phyloP scores from a whole-genome alignment of 2,329 filamentous ascomycete genomes.

The Arthroderma uncinatum region DNA sequence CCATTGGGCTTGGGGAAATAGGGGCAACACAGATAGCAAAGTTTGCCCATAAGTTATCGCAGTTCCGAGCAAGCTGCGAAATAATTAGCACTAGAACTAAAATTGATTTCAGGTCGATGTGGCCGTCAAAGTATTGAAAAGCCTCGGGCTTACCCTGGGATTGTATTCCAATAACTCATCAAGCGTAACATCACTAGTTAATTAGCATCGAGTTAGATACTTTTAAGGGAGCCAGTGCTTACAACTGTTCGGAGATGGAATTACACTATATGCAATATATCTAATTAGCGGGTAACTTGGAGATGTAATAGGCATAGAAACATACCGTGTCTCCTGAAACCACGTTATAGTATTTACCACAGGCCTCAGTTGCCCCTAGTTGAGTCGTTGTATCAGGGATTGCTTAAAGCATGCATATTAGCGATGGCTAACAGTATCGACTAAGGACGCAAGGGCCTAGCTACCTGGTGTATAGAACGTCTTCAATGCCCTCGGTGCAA shows the following conservation, averaged over 20 bases:
- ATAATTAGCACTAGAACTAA: not conserved
- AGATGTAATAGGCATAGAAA: not conserved
- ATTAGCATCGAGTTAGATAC: not conserved
- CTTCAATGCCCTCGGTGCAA: not conserved
- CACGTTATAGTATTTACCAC: constrained; percentile 14
- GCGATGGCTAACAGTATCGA: not conserved
- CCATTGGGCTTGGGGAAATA: constrained; percentile 4
- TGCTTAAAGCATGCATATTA: constrained; percentile 3
- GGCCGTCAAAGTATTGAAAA: not conserved
- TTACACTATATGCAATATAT: constrained; percentile 11
- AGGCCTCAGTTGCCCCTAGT: constrained; percentile 11
- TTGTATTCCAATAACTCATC: constrained; percentile 12
- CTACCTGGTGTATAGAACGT: not conserved
- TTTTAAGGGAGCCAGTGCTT: constrained; percentile 4
- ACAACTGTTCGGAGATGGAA: constrained; percentile 12
- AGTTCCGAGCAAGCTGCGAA: constrained; percentile 11
- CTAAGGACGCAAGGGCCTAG: no score
- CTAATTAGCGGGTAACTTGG: not conserved
- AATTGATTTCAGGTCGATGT: not conserved
- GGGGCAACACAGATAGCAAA: constrained; percentile 15
- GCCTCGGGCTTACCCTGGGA: constrained; percentile 6
- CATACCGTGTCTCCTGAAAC: constrained; percentile 14
- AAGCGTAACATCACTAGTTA: not conserved
- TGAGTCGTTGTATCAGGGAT: constrained; percentile 12
- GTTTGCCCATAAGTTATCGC: constrained; percentile 13